Evolutionary conservation across 148 eudicot genomes (phyloP).

Genomic region (Chenopodium quinoa): DNA sequence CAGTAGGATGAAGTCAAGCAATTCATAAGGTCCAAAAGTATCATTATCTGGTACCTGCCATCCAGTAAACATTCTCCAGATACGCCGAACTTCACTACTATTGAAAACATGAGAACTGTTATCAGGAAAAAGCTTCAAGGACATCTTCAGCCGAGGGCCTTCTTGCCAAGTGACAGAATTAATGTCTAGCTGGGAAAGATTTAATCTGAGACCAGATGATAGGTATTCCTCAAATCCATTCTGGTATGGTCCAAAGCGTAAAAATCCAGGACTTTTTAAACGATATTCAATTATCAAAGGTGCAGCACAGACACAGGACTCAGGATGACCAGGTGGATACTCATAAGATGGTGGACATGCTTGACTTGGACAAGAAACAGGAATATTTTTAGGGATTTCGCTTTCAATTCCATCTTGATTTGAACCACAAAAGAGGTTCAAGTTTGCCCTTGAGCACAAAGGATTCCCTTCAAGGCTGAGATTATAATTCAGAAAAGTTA

Average conservation of each 20-base stretch:
- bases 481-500: slow-evolving; percentile 10
- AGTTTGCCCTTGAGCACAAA: slow-evolving; percentile 25
- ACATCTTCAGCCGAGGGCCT: slow-evolving; percentile 59
- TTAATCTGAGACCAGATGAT: slow-evolving; percentile 45
- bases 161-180: slow-evolving; percentile 44
- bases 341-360: slow-evolving; percentile 36
- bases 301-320: slow-evolving; percentile 53
- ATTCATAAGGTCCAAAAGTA: slow-evolving; percentile 64
- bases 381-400: slow-evolving; percentile 16
- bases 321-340: slow-evolving; percentile 48
- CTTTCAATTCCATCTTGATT: background rate
- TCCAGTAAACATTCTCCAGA: slow-evolving; percentile 45
- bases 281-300: slow-evolving; percentile 57
- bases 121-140: slow-evolving; percentile 50
- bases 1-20: slow-evolving; percentile 47
- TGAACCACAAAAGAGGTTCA: slow-evolving; percentile 21
- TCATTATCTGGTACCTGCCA: slow-evolving; percentile 55
- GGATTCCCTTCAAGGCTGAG: slow-evolving; percentile 31
- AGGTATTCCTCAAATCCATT: slow-evolving; percentile 42
- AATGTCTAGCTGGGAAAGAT: slow-evolving; percentile 44
- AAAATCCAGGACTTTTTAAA: slow-evolving; percentile 63
- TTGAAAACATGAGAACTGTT: slow-evolving; percentile 33
- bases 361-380: slow-evolving; percentile 32
- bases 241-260: slow-evolving; percentile 44
- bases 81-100: slow-evolving; percentile 45